Evolutionary conservation across 306 rosid genomes (phyloP), one percentile per base, ranked within the genome.

Genomic region (Cotoneaster glaucophyllus): DNA sequence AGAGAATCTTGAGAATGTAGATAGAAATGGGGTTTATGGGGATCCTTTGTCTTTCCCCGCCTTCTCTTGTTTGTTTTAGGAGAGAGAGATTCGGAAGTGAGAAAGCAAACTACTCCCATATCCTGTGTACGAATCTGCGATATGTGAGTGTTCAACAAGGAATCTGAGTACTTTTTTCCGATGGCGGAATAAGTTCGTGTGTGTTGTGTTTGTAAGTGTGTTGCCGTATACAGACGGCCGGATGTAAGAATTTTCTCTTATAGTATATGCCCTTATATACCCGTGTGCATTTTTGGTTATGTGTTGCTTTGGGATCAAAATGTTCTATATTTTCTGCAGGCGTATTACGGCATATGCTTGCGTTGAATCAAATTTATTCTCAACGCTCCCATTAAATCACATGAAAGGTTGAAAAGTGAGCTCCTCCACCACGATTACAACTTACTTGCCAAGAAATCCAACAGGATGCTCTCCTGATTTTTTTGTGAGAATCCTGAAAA

Each of bases 81-180:
- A 15, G 68, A 69, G 66, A 74, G 64, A 75, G 76, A 45, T 63
- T 21, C 31, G 84, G 88, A 69, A 79, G 84, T 79, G 84, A 85
- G 84, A 71, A 75, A 66, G 88, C 71, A 50, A 11, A 43, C 56
- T 22, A 62, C 45, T 59, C 54, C 66, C 32, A 25, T 61, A 61
- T 11, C 32, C 8, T 13, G 19, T 12, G 54, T 15, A 17, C 54
- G 54, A 50, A 50, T 48, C 54, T 18, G 21, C 54, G 54, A 17
- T 14, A 14, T 71, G 5, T 75, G 61, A 10, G 59, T 59, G 76
- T 75, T 64, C 22, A 65, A 8, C 64, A 32, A 12, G 50, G 70
- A 59, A 64, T 74, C 52, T 65, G 26, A 25, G 22, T 11, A 25
- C 56, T 5, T 22, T n/a, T n/a, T 28, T 4, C 8, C 6, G 18